Conservation (phyloP, 2,329 filamentous ascomycete species). For the Cladobotryum protrusum region DNA sequence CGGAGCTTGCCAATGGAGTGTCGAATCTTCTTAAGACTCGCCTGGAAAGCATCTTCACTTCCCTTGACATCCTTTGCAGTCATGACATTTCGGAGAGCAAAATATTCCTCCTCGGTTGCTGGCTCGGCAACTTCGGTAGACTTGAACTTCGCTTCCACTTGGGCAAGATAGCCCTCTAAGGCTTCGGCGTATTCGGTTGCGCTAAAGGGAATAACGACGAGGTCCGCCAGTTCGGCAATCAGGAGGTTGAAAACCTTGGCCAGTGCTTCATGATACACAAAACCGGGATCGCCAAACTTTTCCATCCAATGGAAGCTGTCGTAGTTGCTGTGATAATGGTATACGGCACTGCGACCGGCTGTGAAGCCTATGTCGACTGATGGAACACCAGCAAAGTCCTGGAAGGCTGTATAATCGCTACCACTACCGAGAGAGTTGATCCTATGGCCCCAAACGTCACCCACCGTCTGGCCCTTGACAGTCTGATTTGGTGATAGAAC, state of each 20-base stretch:
- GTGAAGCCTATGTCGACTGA: slow-evolving; percentile 59
- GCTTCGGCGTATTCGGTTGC: slow-evolving; percentile 58
- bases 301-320: slow-evolving; percentile 89
- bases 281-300: slow-evolving; percentile 64
- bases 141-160: slow-evolving; percentile 45
- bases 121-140: slow-evolving; percentile 16
- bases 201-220: slow-evolving; percentile 56
- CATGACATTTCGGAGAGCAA: slow-evolving; percentile 23
- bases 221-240: slow-evolving; percentile 55
- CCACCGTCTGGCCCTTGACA: slow-evolving; percentile 62
- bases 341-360: slow-evolving; percentile 44
- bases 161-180: slow-evolving; percentile 45
- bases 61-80: slow-evolving; percentile 22
- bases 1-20: slow-evolving; percentile 32
- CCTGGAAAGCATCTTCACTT: slow-evolving; percentile 33
- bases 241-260: slow-evolving; percentile 60
- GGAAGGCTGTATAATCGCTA: slow-evolving; percentile 69
- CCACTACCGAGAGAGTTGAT: slow-evolving; percentile 65
- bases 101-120: slow-evolving; percentile 24
- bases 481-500: slow-evolving; percentile 74
- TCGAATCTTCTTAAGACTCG: slow-evolving; percentile 34
- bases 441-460: slow-evolving; percentile 57
- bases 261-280: slow-evolving; percentile 60
- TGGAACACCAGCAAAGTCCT: slow-evolving; percentile 63
- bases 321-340: slow-evolving; percentile 88